Evolutionary conservation across 768 basidiomycete species (phyloP), one percentile per base, ranked within the genome.

Genomic region (Xanthoconium purpureum): DNA sequence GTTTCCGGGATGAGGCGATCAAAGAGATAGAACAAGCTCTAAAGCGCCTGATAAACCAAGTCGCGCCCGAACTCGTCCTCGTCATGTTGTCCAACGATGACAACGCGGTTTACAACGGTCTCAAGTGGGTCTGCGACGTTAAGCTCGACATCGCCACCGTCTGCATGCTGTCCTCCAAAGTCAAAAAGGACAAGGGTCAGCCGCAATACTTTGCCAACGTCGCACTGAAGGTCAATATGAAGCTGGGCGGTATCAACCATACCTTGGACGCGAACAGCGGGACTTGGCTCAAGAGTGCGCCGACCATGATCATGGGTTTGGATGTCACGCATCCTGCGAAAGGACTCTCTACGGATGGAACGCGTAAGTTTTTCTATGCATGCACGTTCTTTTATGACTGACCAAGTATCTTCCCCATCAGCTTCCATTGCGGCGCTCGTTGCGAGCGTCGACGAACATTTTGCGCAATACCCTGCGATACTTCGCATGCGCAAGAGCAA

Each of bases 281-380:
- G 33, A 48, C 18, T 15, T 81, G 77, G 77, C 71, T 83, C 20
- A 66, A 63, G 56, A 54, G 66, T 35, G 70, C 67, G 45, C 64
- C 77, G 29, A 84, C 82, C 12, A 84, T 83, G 78, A 59, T 84
- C 44, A 77, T 83, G 20, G 82, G 82, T 28, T 78, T 81, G 74
- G 82, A 82, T 33, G 88, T 89, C 30, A 91, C 88, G 0, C 91
- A 93, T 71, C 88, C 65, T 2, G 47, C 89, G 7, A 84, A 83
- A 9, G 84, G 82, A 6, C 80, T 82, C 2, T 86, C 85, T 52
- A 76, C 80, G 56, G 73, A 67, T 39, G 79, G 80, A 35, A 76
- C 80, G 3, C 79, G 70, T 66, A 36, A 59, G 72, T 17, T 32
- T 37, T 20, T 37, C 43, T 15, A 5, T 12, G 40, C 17, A 3